These are phyloP conservation scores for Fusarium stilboides DNA, from an alignment of 2,329 filamentous ascomycete genomes.

Conservation along the genomic window DNA sequence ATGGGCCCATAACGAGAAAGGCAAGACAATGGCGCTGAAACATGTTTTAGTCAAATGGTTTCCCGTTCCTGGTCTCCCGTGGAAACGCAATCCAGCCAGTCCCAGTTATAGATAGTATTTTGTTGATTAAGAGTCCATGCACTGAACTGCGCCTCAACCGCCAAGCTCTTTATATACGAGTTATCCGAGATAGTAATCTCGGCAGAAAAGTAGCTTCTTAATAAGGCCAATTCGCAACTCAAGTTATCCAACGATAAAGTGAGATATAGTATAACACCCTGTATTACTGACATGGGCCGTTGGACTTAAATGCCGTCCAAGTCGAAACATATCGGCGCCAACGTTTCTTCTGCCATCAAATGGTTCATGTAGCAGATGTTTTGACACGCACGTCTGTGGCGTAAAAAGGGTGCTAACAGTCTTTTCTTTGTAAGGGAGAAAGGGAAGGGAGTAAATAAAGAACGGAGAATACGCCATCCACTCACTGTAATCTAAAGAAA, in stretches of 20 bases:
- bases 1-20: conserved; percentile 12
- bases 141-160: conserved; percentile 4
- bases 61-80: conserved; percentile 23
- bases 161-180: conserved; percentile 18
- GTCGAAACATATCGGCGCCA: conserved; percentile 20
- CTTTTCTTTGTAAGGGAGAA: conserved; percentile 23
- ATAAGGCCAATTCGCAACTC: neutral
- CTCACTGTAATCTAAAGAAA: neutral
- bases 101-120: neutral
- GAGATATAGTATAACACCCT: conserved; percentile 5
- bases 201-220: conserved; percentile 6
- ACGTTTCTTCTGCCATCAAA: conserved; percentile 18
- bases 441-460: conserved; percentile 9
- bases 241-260: neutral
- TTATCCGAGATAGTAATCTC: conserved; percentile 13
- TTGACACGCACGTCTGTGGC: conserved; percentile 42
- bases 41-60: conserved; percentile 25
- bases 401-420: conserved; percentile 20
- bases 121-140: neutral
- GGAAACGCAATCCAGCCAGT: conserved; percentile 33
- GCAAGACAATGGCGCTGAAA: conserved; percentile 30
- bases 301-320: conserved; percentile 16
- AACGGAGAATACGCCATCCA: neutral
- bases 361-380: neutral
- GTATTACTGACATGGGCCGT: conserved; percentile 15